Percentiles rank a stretch among this genome's conserved stretches.
Evolutionary conservation across 2,329 filamentous ascomycete genomes (phyloP).

Genomic region (Diaporthe longicolla): DNA sequence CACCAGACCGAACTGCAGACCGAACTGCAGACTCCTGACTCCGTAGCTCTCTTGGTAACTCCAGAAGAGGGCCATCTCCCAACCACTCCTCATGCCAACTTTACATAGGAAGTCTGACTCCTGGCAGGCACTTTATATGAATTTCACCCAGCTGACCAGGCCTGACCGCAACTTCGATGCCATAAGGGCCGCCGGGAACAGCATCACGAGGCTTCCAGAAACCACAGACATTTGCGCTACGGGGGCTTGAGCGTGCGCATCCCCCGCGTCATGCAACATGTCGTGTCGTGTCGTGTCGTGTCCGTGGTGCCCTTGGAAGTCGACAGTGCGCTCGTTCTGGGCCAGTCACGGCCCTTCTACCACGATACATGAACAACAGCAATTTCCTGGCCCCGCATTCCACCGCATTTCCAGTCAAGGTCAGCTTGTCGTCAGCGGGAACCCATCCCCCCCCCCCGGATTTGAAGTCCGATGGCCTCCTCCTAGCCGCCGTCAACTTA

Average conservation of each 20-base stretch:
- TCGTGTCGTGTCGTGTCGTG: slow-evolving; percentile 30
- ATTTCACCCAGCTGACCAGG: slow-evolving; percentile 8
- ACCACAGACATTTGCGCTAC: neutral
- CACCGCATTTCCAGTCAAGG: neutral
- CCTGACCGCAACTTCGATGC: slow-evolving; percentile 30
- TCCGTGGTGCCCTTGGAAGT: slow-evolving; percentile 1
- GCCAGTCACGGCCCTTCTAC: slow-evolving; percentile 29
- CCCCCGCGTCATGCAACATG: slow-evolving; percentile 21
- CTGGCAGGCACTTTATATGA: slow-evolving; percentile 24
- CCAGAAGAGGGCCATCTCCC: neutral
- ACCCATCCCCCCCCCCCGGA: neutral
- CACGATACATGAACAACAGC: slow-evolving; percentile 21
- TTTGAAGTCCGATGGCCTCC: neutral
- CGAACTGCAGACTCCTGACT: neutral
- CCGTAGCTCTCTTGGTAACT: neutral
- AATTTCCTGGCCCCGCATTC: slow-evolving; percentile 34
- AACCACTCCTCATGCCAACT: neutral
- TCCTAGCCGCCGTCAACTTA: neutral
- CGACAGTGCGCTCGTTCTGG: slow-evolving; percentile 10
- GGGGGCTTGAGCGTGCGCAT: slow-evolving; percentile 20
- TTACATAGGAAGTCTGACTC: neutral
- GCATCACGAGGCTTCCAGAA: slow-evolving; percentile 10
- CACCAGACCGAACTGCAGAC: neutral
- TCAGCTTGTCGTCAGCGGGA: slow-evolving; percentile 12
- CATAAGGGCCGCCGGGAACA: neutral